Evolutionary conservation across 805 yeast genomes (phyloP).

Genomic region (Spathaspora gorwiae): DNA sequence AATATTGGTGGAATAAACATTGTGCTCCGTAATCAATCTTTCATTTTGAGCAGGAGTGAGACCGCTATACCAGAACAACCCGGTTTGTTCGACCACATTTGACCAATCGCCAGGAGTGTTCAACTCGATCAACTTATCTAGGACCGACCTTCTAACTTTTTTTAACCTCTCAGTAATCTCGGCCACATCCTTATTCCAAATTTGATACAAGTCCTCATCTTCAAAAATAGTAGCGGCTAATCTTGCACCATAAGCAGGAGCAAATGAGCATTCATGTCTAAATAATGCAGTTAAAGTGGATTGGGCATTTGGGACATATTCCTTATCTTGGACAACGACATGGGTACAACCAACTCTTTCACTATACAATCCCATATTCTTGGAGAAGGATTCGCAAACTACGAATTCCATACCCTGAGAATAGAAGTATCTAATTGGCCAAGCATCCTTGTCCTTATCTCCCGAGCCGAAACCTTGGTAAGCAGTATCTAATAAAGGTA

Average conservation of each 20-base stretch:
- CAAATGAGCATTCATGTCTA: conserved; percentile 42
- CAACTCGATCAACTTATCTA: conserved; percentile 25
- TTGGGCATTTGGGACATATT: conserved; percentile 11
- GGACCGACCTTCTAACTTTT: conserved; percentile 25
- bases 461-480: conserved; percentile 47
- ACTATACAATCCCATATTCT: conserved; percentile 39
- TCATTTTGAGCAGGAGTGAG: conserved; percentile 30
- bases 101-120: conserved; percentile 44
- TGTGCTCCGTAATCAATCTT: conserved; percentile 28
- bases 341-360: conserved; percentile 38
- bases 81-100: conserved; percentile 30
- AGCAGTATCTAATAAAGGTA: conserved; percentile 36
- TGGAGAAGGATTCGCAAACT: conserved; percentile 37
- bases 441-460: conserved; percentile 53
- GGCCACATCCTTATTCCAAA: conserved; percentile 35
- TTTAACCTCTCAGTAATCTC: conserved; percentile 28
- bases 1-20: conserved; percentile 32
- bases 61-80: conserved; percentile 44
- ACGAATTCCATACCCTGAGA: conserved; percentile 38
- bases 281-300: conserved; percentile 28
- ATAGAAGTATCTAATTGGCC: conserved; percentile 33
- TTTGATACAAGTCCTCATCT: conserved; percentile 15
- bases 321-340: conserved; percentile 20
- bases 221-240: conserved; percentile 30
- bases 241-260: conserved; percentile 45